A percentile compares a stretch with the other conserved stretches of the same genome.
Evolutionary conservation across 805 yeast genomes (phyloP).

Genomic region (Wickerhamomyces tratensis): DNA sequence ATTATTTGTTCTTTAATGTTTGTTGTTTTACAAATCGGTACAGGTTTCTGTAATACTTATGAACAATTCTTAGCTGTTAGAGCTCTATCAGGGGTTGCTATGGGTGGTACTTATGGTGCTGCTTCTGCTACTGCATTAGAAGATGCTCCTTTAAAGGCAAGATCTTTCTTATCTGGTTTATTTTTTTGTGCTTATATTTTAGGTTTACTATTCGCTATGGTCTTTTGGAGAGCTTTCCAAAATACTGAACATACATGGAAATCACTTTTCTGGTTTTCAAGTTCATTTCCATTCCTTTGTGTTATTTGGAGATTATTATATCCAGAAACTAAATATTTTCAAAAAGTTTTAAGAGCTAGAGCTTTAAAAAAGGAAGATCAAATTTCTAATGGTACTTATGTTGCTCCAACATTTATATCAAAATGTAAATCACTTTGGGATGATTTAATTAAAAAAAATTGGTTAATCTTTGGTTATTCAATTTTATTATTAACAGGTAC

Average conservation of each 20-base stretch:
- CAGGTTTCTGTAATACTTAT: constrained; percentile 50
- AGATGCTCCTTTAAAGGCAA: constrained; percentile 51
- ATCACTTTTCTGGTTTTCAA: constrained; percentile 62
- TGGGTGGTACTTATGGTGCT: constrained; percentile 40
- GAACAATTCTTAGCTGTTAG: constrained; percentile 51
- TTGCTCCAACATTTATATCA: constrained; percentile 15
- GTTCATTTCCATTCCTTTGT: constrained; percentile 52
- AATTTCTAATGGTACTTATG: constrained; percentile 18
- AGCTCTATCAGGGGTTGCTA: constrained; percentile 48
- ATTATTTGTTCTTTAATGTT: constrained; percentile 42
- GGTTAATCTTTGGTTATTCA: constrained; percentile 51
- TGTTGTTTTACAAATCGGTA: constrained; percentile 48
- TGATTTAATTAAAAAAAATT: constrained; percentile 29
- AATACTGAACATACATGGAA: constrained; percentile 49
- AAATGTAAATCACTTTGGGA: constrained; percentile 9
- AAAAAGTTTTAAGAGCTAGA: constrained; percentile 21
- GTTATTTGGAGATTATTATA: constrained; percentile 45
- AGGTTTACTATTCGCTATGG: constrained; percentile 55
- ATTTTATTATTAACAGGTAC: constrained; percentile 58
- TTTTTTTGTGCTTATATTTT: constrained; percentile 52
- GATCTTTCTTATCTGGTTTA: constrained; percentile 55
- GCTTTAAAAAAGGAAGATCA: constrained; percentile 17
- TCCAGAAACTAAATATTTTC: constrained; percentile 52
- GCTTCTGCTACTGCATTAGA: constrained; percentile 46
- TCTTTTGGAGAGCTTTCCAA: constrained; percentile 55